Conservation (phyloP, 257 asterid species). For the Solanum habrochaites region DNA sequence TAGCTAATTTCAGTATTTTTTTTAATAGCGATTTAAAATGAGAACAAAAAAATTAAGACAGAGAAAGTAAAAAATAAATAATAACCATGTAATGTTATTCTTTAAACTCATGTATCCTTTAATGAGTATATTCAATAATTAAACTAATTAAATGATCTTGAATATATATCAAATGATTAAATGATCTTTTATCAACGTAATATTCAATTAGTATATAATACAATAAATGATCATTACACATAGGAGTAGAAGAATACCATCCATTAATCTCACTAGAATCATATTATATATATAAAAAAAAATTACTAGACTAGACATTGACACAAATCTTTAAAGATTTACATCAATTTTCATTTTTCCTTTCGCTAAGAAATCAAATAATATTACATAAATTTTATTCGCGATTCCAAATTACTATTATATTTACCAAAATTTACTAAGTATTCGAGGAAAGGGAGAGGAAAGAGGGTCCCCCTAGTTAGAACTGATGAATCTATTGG, state of each 20-base stretch:
- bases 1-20: too few species aligned
- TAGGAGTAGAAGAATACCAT: neutral
- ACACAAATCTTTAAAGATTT: neutral
- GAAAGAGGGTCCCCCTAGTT: too few species aligned
- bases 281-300: constrained; percentile 1
- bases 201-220: neutral
- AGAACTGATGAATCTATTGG: neutral
- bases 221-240: neutral
- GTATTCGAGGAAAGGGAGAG: too few species aligned
- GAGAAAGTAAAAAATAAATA: neutral
- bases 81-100: neutral
- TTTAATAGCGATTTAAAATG: too few species aligned
- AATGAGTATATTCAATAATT: neutral
- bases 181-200: neutral
- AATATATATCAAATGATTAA: neutral
- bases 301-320: neutral
- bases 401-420: too few species aligned
- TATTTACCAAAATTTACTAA: too few species aligned
- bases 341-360: neutral
- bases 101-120: neutral
- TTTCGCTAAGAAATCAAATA: neutral
- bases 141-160: neutral
- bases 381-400: neutral
- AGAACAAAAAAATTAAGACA: too few species aligned
- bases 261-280: neutral